Evolutionary conservation across 2,329 filamentous ascomycete genomes (phyloP), one percentile per base, ranked within the genome.

Genomic region (Aspergillus piperis): DNA sequence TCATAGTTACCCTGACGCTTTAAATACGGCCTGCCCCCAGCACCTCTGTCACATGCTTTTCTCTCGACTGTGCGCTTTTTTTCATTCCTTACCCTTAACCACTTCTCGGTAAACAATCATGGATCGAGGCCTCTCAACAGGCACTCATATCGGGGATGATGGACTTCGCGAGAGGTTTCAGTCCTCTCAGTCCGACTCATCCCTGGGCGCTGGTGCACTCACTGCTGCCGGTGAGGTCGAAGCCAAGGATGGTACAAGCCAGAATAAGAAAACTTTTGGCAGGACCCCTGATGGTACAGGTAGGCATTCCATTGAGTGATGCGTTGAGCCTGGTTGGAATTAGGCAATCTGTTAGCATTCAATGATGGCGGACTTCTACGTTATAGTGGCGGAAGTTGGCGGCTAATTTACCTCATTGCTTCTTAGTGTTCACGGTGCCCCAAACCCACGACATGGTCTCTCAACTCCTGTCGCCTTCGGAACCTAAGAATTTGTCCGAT

Each of bases 381-480:
- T 36, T 36, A 13, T 19, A 13, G 21, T 44, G 39, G 21, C 53
- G 38, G 25, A 55, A 47, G 17, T 47, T 38, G 38, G 38, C 48
- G 38, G 54, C 30, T 48, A 50, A 70, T 53, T 21, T 5, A 27
- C 17, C 19, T 58, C 39, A 39, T 55, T 36, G 42, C 38, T 53
- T n/a, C 25, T 54, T 49, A 98, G 95, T 96, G 70, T 99, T 99
- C 75, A 90, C 92, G 60, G 95, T 99, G 57, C 95, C 95, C 51
- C 89, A 92, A 64, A 99, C 95, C 59, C 92, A 97, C 82, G 95
- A 99, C 80, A 98, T 99, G 95, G 94, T 99, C 69, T 96, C 94
- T 54, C 95, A 98, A 80, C 85, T 99, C 58, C 87, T 99, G 69
- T 95, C 96, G 70, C 95, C 95, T 54, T 90, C 90, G 67, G 90